Conservation (phyloP, 768 basidiomycete genomes). For the Rhodocollybia butyracea region DNA sequence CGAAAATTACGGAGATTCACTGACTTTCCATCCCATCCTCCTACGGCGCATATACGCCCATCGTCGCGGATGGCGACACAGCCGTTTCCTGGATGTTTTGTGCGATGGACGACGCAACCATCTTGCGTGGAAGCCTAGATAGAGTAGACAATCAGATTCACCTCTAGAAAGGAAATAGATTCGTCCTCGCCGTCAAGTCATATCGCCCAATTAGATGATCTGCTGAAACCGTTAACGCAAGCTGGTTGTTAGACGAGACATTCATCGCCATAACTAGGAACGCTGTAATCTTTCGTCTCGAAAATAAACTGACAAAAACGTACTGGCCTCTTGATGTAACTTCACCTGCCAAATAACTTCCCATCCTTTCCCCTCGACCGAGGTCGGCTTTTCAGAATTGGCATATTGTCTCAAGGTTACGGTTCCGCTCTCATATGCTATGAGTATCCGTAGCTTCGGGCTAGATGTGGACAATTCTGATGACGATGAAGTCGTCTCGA, state of each 20-base stretch:
- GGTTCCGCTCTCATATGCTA: conserved; percentile 86
- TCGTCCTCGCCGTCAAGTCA: conserved; percentile 41
- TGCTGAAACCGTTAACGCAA: conserved; percentile 81
- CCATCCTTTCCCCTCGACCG: conserved; percentile 76
- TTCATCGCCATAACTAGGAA: conserved; percentile 81
- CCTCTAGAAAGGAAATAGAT: background rate
- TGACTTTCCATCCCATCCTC: conserved; percentile 93
- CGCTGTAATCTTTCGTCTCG: background rate
- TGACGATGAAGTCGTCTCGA: conserved; percentile 23
- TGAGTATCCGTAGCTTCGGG: conserved; percentile 56
- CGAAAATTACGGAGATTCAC: conserved; percentile 23
- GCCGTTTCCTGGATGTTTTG: conserved; percentile 78
- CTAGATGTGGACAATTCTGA: conserved; percentile 29
- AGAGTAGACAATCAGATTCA: background rate
- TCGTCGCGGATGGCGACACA: conserved; percentile 73
- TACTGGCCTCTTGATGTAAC: conserved; percentile 72
- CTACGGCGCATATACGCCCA: conserved; percentile 79
- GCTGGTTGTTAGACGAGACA: conserved; percentile 51
- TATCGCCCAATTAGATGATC: conserved; percentile 77
- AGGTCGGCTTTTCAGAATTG: conserved; percentile 36
- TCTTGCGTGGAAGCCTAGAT: background rate
- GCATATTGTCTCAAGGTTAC: conserved; percentile 63
- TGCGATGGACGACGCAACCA: conserved; percentile 36
- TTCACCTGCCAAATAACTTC: conserved; percentile 62
- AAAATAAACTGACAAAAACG: conserved; percentile 17